Percentiles rank a stretch among this genome's conserved stretches.
phyloP scores from a whole-genome alignment of 2,329 filamentous ascomycete genomes.

The Calycina marina region DNA sequence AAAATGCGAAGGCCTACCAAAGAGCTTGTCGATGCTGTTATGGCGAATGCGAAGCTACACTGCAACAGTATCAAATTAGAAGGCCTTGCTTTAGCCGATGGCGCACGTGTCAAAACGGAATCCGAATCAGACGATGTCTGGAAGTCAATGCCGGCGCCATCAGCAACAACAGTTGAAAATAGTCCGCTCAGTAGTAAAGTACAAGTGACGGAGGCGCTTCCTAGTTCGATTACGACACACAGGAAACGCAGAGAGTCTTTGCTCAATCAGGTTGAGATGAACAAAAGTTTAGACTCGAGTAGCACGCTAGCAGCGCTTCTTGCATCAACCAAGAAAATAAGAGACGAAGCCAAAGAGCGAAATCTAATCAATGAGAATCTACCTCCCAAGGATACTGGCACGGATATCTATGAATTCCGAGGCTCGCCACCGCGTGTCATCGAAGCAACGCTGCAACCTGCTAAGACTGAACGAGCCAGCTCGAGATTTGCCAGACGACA shows the following conservation, averaged over 20 bases:
- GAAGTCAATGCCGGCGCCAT: constrained; percentile 18
- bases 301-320: constrained; percentile 20
- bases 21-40: constrained; percentile 59
- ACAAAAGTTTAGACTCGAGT: constrained; percentile 9
- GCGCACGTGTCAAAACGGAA: constrained; percentile 17
- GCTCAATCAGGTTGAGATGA: constrained; percentile 15
- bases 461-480: constrained; percentile 9
- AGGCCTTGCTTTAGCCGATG: constrained; percentile 4
- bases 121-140: constrained; percentile 18
- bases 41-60: constrained; percentile 39
- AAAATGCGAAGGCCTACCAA: constrained; percentile 77
- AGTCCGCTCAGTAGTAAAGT: constrained; percentile 20
- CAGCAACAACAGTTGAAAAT: constrained; percentile 15
- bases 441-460: constrained; percentile 2
- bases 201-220: constrained; percentile 9
- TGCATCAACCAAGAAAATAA: constrained; percentile 17
- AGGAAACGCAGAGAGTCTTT: constrained; percentile 21
- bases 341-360: constrained; percentile 15
- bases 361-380: constrained; percentile 6
- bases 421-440: constrained; percentile 12
- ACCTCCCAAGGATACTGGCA: constrained; percentile 11
- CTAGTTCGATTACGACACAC: constrained; percentile 19
- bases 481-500: constrained; percentile 14
- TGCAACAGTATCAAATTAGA: constrained; percentile 17
- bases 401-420: constrained; percentile 20